These are phyloP conservation scores for Leptographium procerum DNA, from an alignment of 2,329 filamentous ascomycete genomes.

Conservation along the genomic window DNA sequence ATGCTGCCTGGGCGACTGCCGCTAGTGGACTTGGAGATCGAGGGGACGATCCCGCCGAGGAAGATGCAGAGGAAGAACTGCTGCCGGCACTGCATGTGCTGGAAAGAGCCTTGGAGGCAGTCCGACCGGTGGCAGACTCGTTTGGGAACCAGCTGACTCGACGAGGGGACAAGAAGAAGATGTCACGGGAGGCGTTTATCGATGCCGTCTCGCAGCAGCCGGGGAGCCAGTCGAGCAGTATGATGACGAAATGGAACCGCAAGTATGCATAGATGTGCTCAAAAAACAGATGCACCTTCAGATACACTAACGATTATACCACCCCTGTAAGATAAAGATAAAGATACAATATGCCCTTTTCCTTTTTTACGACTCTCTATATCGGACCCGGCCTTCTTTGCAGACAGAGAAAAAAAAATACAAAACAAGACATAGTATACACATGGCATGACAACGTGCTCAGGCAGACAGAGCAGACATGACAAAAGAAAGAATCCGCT, in stretches of 20 bases:
- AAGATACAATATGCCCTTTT: not conserved
- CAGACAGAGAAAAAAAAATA: not conserved
- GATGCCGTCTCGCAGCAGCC: not conserved
- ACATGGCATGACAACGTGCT: not conserved
- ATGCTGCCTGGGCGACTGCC: constrained; percentile 23
- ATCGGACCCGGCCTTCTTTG: not conserved
- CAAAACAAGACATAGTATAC: not conserved
- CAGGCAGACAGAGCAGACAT: not conserved
- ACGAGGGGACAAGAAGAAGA: constrained; percentile 2
- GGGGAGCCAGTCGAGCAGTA: not conserved
- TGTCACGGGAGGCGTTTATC: constrained; percentile 2
- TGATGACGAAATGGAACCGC: not conserved
- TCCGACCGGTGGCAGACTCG: constrained; percentile 7
- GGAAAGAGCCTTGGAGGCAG: constrained; percentile 14
- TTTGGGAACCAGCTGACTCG: constrained; percentile 7
- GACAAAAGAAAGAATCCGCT: not conserved
- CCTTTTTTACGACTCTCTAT: not conserved
- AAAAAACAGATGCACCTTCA: too few relatives aligned
- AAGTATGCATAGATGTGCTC: not conserved
- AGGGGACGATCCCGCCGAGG: too few relatives aligned
- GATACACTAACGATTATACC: not conserved
- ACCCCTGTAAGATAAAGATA: not conserved
- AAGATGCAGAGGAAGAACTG: constrained; percentile 11
- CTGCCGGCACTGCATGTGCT: constrained; percentile 20
- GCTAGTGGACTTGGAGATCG: too few relatives aligned